Evolutionary conservation across 345 rosid genomes (phyloP).

Genomic region (Eucalyptus pauciflora): DNA sequence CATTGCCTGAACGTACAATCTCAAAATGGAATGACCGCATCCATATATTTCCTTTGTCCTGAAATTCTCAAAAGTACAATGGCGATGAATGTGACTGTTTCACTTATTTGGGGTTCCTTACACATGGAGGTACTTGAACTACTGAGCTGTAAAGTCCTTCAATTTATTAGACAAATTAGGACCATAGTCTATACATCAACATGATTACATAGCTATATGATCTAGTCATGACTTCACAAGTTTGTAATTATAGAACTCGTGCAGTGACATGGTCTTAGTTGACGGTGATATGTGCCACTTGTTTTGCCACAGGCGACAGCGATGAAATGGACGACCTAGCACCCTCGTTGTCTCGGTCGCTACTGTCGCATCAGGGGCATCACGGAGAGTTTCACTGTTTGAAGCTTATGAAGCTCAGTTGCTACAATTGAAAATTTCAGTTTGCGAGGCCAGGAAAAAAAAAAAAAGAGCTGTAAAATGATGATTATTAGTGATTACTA

Average conservation of each 20-base stretch:
- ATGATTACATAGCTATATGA: background rate
- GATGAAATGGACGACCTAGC: background rate
- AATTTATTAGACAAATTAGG: background rate
- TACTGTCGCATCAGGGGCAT: background rate
- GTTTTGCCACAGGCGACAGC: background rate
- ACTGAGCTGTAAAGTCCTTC: background rate
- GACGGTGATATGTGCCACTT: background rate
- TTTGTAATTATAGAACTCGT: background rate
- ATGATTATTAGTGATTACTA: too few relatives aligned
- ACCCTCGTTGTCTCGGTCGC: background rate
- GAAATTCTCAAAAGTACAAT: background rate
- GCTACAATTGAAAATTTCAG: background rate
- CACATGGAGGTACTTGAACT: background rate
- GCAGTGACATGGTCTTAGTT: background rate
- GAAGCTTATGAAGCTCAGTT: background rate
- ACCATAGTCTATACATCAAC: background rate
- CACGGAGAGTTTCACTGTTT: background rate
- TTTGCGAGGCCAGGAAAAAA: background rate
- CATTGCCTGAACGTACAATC: background rate
- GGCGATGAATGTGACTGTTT: background rate
- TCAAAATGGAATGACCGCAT: accelerated
- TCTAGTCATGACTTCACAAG: background rate
- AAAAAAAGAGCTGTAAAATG: background rate
- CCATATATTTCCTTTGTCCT: background rate
- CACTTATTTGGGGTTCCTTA: background rate